A percentile compares a stretch with the other conserved stretches of the same genome.
These are phyloP conservation scores for Pichia manshurica DNA, from an alignment of 805 yeast genomes.

Conservation along the genomic window DNA sequence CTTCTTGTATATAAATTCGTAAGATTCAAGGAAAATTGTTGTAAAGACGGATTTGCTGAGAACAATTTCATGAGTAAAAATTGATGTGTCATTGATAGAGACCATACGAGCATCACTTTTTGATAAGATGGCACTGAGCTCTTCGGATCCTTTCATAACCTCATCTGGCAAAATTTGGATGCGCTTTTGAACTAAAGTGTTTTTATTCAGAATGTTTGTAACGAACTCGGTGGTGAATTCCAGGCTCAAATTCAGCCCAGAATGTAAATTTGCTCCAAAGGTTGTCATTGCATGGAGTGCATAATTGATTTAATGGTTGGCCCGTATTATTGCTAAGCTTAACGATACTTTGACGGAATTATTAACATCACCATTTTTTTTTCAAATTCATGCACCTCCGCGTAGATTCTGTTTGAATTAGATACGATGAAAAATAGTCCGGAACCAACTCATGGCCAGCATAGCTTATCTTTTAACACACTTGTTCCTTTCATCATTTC, in stretches of 20 bases:
- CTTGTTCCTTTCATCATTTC: too few species aligned
- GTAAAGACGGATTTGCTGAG: constrained; percentile 14
- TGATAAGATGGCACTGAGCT: neutral
- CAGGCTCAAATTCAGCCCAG: too few species aligned
- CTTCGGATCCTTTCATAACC: neutral
- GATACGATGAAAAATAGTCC: neutral
- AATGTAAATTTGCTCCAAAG: neutral
- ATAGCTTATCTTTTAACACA: too few species aligned
- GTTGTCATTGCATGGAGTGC: too few species aligned
- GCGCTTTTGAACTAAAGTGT: neutral
- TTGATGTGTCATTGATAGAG: neutral
- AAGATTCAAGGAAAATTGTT: constrained; percentile 19
- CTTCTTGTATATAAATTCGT: constrained; percentile 7
- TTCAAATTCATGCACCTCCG: too few species aligned
- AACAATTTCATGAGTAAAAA: constrained; percentile 1
- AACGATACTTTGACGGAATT: too few species aligned
- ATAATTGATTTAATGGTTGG: too few species aligned
- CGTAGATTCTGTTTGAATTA: too few species aligned
- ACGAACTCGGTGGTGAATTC: too few species aligned
- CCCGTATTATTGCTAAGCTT: too few species aligned
- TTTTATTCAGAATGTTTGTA: neutral
- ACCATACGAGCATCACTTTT: neutral
- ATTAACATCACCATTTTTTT: too few species aligned
- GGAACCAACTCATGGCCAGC: neutral
- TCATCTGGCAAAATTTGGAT: constrained; percentile 9